Percentiles rank a stretch among this genome's conserved stretches.
These are phyloP conservation scores for Sporothrix humicola DNA, from an alignment of 2,329 filamentous ascomycete genomes.

Conservation along the genomic window DNA sequence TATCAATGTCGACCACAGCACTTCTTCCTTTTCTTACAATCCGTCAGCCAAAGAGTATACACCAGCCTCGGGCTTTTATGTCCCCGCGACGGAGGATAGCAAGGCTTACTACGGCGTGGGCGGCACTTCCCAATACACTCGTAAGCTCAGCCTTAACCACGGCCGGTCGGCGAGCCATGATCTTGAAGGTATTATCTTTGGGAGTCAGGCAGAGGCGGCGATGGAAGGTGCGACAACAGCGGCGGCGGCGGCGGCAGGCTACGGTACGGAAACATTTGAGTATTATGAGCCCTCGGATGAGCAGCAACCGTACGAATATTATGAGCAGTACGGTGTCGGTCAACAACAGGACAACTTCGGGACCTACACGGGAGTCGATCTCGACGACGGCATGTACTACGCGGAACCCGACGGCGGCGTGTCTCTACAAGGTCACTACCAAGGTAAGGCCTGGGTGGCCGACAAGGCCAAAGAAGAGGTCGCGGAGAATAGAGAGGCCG, in stretches of 20 bases:
- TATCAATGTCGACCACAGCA: neutral
- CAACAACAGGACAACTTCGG: neutral
- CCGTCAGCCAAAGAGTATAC: neutral
- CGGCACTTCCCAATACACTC: too few relatives aligned
- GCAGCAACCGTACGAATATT: neutral
- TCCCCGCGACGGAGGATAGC: too few relatives aligned
- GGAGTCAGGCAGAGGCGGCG: neutral
- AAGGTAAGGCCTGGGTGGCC: slow-evolving; percentile 16
- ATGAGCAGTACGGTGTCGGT: neutral
- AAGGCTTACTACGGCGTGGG: too few relatives aligned
- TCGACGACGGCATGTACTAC: neutral
- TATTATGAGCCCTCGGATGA: neutral
- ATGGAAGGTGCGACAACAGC: neutral
- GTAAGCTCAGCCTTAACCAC: neutral
- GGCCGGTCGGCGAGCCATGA: neutral
- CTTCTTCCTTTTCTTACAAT: neutral
- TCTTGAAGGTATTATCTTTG: neutral
- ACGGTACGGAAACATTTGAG: neutral
- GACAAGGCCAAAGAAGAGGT: neutral
- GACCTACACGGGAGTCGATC: neutral
- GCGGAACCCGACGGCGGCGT: slow-evolving; percentile 14
- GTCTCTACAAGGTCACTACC: neutral
- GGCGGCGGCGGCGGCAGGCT: neutral
- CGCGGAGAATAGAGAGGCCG: neutral
- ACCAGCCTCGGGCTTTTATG: neutral